phyloP scores from a whole-genome alignment of 177 flowering plant species.

The Vitis hybrid region DNA sequence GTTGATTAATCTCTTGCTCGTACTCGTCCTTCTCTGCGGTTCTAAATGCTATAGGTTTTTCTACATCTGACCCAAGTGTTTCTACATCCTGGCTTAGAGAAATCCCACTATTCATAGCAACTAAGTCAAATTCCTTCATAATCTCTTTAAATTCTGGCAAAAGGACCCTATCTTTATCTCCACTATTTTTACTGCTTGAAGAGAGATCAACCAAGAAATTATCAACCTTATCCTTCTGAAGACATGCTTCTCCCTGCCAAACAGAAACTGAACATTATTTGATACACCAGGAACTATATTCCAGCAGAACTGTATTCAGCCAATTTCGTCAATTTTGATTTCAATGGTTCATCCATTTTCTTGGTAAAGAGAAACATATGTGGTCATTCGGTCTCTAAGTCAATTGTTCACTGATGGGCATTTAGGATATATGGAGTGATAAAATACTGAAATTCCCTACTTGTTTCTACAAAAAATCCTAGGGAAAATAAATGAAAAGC shows the following conservation, averaged over 20 bases:
- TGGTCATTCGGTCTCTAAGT: too few relatives aligned
- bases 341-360: too few relatives aligned
- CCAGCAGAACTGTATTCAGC: background rate
- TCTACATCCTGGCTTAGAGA: constrained; percentile 35
- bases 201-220: constrained; percentile 24
- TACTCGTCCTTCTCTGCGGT: constrained; percentile 29
- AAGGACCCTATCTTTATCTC: constrained; percentile 51
- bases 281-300: background rate
- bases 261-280: background rate
- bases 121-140: constrained; percentile 42
- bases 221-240: constrained; percentile 19
- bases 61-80: constrained; percentile 17
- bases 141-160: constrained; percentile 67
- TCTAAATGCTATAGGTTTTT: constrained; percentile 20
- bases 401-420: too few relatives aligned
- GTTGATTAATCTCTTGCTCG: constrained; percentile 49
- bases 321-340: too few relatives aligned
- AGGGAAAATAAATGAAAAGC: too few relatives aligned
- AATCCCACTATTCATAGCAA: constrained; percentile 13
- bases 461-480: too few relatives aligned
- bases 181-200: constrained; percentile 35
- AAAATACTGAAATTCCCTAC: too few relatives aligned
- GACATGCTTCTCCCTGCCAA: constrained; percentile 33
- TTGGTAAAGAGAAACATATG: too few relatives aligned
- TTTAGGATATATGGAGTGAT: too few relatives aligned